These are phyloP conservation scores for Aspergillus cristatus DNA, from an alignment of 495 filamentous ascomycete genomes.

Conservation along the genomic window DNA sequence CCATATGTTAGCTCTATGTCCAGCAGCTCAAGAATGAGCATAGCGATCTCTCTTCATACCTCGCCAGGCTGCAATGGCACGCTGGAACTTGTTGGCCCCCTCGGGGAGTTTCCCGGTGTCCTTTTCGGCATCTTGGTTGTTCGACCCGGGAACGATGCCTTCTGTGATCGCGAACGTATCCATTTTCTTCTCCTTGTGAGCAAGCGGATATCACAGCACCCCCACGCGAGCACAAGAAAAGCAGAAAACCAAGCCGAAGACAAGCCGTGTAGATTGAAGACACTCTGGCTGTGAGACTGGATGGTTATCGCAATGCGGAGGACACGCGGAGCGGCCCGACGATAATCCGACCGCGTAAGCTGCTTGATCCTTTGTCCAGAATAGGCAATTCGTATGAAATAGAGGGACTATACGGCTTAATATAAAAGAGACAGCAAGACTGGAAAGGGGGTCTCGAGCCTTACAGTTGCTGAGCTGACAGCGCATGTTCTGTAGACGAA, in stretches of 20 bases:
- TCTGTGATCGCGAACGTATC: constrained; percentile 39
- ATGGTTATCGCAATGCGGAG: constrained; percentile 13
- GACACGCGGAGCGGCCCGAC: constrained; percentile 14
- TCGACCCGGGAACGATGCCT: constrained; percentile 26
- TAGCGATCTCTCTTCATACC: too few relatives aligned
- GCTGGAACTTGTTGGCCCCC: constrained; percentile 84
- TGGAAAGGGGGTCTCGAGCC: too few relatives aligned
- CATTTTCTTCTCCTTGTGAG: constrained; percentile 18
- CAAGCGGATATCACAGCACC: constrained; percentile 5
- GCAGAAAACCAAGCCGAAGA: neutral
- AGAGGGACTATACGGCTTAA: too few relatives aligned
- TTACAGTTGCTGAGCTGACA: too few relatives aligned
- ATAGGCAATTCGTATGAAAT: neutral
- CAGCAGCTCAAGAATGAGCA: neutral
- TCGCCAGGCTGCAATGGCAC: constrained; percentile 92
- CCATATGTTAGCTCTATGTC: constrained; percentile 17
- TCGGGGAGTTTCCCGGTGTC: constrained; percentile 32
- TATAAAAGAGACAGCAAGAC: too few relatives aligned
- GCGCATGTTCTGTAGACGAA: too few relatives aligned
- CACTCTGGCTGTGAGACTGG: neutral
- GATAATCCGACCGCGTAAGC: constrained; percentile 19
- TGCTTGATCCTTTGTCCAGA: constrained; percentile 1
- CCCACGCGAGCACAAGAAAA: constrained; percentile 13
- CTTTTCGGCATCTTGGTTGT: constrained; percentile 20
- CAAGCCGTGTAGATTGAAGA: constrained; percentile 3